Evolutionary conservation across 1,284 basidiomycete genomes (phyloP), one percentile per base, ranked within the genome.

Genomic region (Puccinia hordei): DNA sequence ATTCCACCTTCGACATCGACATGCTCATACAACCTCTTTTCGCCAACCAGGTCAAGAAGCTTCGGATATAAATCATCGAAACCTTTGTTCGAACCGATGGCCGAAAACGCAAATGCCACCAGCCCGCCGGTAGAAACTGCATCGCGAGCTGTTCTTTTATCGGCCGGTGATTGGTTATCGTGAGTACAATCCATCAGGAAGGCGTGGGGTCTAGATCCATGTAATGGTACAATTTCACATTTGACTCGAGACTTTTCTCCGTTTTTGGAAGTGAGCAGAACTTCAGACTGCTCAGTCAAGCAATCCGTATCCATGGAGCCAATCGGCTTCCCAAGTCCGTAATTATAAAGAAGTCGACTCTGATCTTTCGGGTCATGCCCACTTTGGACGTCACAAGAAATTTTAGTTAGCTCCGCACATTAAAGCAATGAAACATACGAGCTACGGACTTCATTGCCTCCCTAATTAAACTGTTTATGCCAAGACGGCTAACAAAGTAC

Each of bases 21-120:
- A 88, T 87, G 84, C 83, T 93, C 91, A 84, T 98, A 98, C 83
- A 87, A 86, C 82, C 94, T 88, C 83, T 90, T 91, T 86, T 98
- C 95, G 17, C 87, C 88, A 19, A 98, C 95, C 49, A 98, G 88
- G 85, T 96, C 90, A 57, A 98, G 86, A 24, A 95, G 87, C 85
- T 93, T 94, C 6, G 95, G 94, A 85, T 97, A 97, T n/a, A 98
- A 86, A 84, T 98, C 95, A 84, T 98, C 95, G 84, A 95, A 96
- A 46, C 95, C 95, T 86, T 97, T 96, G 83, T 94, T 94, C 8
- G 93, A 95, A 0, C 94, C 95, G 68, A 93, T 89, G 6, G 92
- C 95, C 22, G 90, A 92, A 84, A 90, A 90, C 66, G 92, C 92
- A 86, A 97, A 97, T 0, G 94, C 90, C 22, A 92, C 91, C 19